These are phyloP conservation scores for Inga laurina DNA, from an alignment of 306 rosid species.

Conservation along the genomic window DNA sequence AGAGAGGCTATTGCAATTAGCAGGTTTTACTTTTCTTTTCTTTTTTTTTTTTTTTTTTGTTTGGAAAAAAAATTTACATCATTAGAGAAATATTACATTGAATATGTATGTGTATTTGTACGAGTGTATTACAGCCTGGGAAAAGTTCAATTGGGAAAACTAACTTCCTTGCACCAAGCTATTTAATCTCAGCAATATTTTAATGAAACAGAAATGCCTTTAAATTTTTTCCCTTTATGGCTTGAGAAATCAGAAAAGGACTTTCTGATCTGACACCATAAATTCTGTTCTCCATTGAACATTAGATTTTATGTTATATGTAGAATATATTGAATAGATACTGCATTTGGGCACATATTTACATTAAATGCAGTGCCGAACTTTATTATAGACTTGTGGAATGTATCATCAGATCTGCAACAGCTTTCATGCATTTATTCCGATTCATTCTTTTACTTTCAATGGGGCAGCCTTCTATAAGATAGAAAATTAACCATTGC, in stretches of 20 bases:
- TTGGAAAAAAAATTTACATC: background rate
- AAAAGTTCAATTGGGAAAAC: conserved; percentile 9
- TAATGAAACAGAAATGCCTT: background rate
- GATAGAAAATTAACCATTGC: background rate
- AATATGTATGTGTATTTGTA: background rate
- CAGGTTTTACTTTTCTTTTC: background rate
- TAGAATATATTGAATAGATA: background rate
- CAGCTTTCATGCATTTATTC: conserved; percentile 7
- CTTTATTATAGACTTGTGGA: background rate
- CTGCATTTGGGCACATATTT: background rate
- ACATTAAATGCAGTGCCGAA: conserved; percentile 14
- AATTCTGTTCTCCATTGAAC: background rate
- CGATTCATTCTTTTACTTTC: background rate
- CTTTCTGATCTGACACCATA: background rate
- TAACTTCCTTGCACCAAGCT: background rate
- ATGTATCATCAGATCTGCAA: conserved; percentile 23
- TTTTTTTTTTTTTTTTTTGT: background rate
- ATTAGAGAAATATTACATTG: background rate
- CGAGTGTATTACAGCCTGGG: background rate
- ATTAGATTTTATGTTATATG: background rate
- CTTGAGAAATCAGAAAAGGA: background rate
- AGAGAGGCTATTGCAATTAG: background rate
- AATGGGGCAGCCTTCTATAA: background rate
- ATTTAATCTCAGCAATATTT: conserved; percentile 11
- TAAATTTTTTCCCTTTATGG: background rate